Percentiles rank a stretch among this genome's conserved stretches.
phyloP scores from a whole-genome alignment of 495 filamentous ascomycete species.

The Xylaria acuta region DNA sequence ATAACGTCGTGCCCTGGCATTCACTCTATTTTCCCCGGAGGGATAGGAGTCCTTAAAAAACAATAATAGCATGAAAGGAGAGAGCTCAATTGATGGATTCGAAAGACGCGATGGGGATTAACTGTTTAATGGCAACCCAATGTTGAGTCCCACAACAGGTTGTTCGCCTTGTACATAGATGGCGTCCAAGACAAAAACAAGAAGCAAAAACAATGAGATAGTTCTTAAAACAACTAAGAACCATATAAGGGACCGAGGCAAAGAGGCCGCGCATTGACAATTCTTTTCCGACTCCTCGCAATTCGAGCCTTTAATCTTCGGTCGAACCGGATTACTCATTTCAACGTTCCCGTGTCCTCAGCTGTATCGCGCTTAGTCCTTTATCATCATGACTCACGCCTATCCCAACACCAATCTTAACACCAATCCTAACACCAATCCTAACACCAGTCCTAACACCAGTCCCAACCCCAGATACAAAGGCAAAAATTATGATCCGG shows the following conservation, averaged over 20 bases:
- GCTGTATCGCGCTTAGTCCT: neutral
- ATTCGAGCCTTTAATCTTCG: neutral
- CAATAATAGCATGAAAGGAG: neutral
- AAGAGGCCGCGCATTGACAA: neutral
- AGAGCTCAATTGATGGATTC: neutral
- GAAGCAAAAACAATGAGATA: neutral
- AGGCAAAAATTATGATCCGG: constrained; percentile 15
- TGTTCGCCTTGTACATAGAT: neutral
- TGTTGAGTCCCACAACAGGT: neutral
- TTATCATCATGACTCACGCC: neutral
- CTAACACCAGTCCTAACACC: no score
- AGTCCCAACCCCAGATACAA: neutral
- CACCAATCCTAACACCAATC: no score
- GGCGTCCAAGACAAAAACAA: neutral
- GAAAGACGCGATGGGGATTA: neutral
- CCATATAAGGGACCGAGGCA: neutral
- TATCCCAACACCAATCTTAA: neutral
- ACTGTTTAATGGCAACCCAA: neutral
- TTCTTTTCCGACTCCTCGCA: neutral
- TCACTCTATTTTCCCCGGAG: neutral
- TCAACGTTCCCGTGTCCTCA: neutral
- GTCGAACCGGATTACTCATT: constrained; percentile 1
- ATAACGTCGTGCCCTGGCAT: neutral
- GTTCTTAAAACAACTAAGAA: constrained; percentile 6
- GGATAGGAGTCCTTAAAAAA: neutral